Base-by-base conservation (phyloP, 305 asterid genomes). In the Fraxinus albicans region DNA sequence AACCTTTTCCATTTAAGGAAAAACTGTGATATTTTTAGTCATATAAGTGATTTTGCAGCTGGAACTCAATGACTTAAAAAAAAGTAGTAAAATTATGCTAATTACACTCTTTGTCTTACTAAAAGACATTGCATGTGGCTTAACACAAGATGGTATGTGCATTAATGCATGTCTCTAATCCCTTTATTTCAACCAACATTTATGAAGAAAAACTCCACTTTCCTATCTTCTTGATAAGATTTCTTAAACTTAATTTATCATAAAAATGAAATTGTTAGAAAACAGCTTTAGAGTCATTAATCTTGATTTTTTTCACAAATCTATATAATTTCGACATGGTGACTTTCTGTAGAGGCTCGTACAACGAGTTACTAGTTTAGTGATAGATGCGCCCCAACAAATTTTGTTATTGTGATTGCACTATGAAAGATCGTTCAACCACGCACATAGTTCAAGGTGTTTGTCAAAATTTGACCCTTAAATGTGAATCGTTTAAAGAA, bases 51-150 rank as follows among this genome's bases (percentile, higher is more conserved):
- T 76, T 85, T 80, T 40, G 36, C 4, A 31, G 82, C 50, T 82
- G 80, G 83, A 69, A 83, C 77, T 84, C 67, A 42, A 74, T 50
- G 65, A 79, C 67, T 12, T 50, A 73, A 33, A 53, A 77, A 77
- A 73, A 81, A 77, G 79, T 21, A 42, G 38, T 25, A 53, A 81
- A 81, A 77, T 83, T 83, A 58, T 77, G 83, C 44, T 86, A 80
- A 81, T 82, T 47, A 84, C 36, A 36, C 25, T 40, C 77, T 25
- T 69, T 38, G 1, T 40, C 80, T 80, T 80, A 33, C 60, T 53
- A 77, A 85, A 34, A 81, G 77, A 85, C 91, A 87, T 83, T 81
- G 77, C 91, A 87, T 84, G 90, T 87, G 90, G 80, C 84, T 47
- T 80, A 55, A 9, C 33, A 15, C 44, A 73, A 70, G 79, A 78